phyloP scores from a whole-genome alignment of 768 basidiomycete species.

The Lentinula aciculospora region DNA sequence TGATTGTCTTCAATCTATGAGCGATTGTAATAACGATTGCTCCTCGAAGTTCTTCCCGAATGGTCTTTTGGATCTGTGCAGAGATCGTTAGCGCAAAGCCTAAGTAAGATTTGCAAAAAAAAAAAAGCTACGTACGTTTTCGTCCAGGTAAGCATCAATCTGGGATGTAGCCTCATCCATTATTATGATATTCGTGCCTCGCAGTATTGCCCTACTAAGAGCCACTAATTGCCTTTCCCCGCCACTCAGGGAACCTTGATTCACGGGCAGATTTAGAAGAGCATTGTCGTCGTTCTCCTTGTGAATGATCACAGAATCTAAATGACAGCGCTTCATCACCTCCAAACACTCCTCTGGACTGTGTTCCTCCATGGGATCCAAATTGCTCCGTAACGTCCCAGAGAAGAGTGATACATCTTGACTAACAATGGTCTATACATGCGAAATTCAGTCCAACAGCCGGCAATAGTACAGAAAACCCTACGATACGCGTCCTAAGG shows the following conservation, averaged over 20 bases:
- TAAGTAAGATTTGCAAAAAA: too few relatives aligned
- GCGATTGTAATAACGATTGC: constrained; percentile 83
- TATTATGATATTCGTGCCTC: constrained; percentile 61
- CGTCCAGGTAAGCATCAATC: constrained; percentile 66
- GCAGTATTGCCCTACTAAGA: constrained; percentile 61
- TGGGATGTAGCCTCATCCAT: constrained; percentile 79
- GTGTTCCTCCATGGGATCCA: constrained; percentile 61
- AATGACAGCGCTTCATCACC: constrained; percentile 61
- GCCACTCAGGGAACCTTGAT: constrained; percentile 62
- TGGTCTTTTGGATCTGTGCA: constrained; percentile 61
- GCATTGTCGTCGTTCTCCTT: constrained; percentile 26
- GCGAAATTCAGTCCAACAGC: background rate
- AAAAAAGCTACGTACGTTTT: constrained; percentile 36
- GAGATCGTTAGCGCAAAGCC: background rate
- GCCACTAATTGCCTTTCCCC: constrained; percentile 77
- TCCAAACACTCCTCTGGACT: constrained; percentile 58
- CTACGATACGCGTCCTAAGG: constrained; percentile 54
- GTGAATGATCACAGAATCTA: constrained; percentile 39
- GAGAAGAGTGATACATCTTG: constrained; percentile 74
- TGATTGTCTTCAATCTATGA: constrained; percentile 71
- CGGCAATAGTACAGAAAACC: constrained; percentile 10
- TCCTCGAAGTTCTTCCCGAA: constrained; percentile 63
- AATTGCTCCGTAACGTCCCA: constrained; percentile 66
- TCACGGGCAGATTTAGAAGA: constrained; percentile 56
- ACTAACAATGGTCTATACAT: constrained; percentile 57